Base-by-base conservation (phyloP, 1,139 yeast species). In the Meyerozyma elateridarum region DNA sequence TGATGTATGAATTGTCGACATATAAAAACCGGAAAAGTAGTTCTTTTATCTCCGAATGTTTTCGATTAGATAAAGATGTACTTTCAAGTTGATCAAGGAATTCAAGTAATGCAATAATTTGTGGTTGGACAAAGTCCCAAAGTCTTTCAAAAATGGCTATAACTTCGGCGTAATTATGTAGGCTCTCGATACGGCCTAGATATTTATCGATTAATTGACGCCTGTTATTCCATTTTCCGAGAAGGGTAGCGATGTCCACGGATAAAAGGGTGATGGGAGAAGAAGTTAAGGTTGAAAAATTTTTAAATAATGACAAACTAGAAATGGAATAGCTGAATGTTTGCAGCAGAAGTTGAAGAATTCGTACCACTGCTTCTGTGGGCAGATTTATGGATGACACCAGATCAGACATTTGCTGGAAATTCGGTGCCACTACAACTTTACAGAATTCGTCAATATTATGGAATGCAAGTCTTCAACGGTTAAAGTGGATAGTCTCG, bases 81-180 rank as follows among this genome's bases (percentile, higher is more conserved):
- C n/a, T n/a, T n/a, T n/a, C n/a, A n/a, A n/a, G n/a, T n/a, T n/a
- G n/a, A n/a, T n/a, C n/a, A n/a, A n/a, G n/a, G n/a, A 9, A 11
- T 6, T 15, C 18, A 17, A 24, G 15, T 18, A 24, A 24, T 17
- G 3, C 12, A 18, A 14, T 6, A 13, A 24, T 6, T 11, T 24
- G 27, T 6, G 27, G 27, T 18, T 18, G 27, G 9, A 24, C 27
- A 24, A 24, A 24, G 19, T 24, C 27, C 27, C 27, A 24, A 4
- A 24, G 18, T n/a, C 15, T 24, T 11, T 14, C 17, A 13, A 24
- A 24, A 2, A 24, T 18, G 18, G 15, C 15, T 13, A 24, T 24
- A 17, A 24, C 15, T 8, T 24, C 27, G 9, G 14, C 12, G 17
- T 24, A 18, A 11, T 24, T 24, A 6, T 11, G 5, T 8, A 24